Evolutionary conservation across 2,329 filamentous ascomycete species (phyloP).

Genomic region (Pseudogymnoascus sp.): DNA sequence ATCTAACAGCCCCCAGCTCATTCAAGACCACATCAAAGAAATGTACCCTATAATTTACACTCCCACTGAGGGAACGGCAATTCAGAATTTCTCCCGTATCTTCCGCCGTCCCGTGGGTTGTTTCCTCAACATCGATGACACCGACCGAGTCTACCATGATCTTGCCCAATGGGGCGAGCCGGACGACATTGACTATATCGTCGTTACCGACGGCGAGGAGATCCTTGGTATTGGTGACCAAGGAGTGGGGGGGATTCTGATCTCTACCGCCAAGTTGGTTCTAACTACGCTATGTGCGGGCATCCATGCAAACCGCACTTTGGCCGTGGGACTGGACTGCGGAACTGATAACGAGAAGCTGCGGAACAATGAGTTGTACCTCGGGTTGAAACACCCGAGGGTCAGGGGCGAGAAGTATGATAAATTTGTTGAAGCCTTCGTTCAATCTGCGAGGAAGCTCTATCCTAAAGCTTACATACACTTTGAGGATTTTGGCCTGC

Average conservation of each 20-base stretch:
- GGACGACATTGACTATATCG: slow-evolving; percentile 81
- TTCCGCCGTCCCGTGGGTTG: slow-evolving; percentile 75
- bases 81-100: slow-evolving; percentile 70
- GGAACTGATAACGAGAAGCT: slow-evolving; percentile 75
- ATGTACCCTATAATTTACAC: slow-evolving; percentile 92
- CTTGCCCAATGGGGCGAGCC: slow-evolving; percentile 59
- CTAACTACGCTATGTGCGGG: slow-evolving; percentile 82
- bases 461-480: slow-evolving; percentile 80
- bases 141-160: slow-evolving; percentile 56
- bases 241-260: slow-evolving; percentile 75
- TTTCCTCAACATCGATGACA: slow-evolving; percentile 66
- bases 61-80: slow-evolving; percentile 82
- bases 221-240: slow-evolving; percentile 88
- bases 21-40: slow-evolving; percentile 71
- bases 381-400: slow-evolving; percentile 62
- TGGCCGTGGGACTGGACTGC: slow-evolving; percentile 78
- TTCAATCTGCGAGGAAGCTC: slow-evolving; percentile 56
- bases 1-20: slow-evolving; percentile 40
- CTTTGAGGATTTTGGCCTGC: slow-evolving; percentile 80
- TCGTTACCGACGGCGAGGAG: slow-evolving; percentile 64
- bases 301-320: slow-evolving; percentile 67
- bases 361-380: slow-evolving; percentile 68
- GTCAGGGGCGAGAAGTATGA: slow-evolving; percentile 67
- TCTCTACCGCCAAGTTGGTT: slow-evolving; percentile 74
- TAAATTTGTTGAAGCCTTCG: slow-evolving; percentile 66